Conservation (phyloP, 305 asterid genomes). For the Fraxinus greggii region DNA sequence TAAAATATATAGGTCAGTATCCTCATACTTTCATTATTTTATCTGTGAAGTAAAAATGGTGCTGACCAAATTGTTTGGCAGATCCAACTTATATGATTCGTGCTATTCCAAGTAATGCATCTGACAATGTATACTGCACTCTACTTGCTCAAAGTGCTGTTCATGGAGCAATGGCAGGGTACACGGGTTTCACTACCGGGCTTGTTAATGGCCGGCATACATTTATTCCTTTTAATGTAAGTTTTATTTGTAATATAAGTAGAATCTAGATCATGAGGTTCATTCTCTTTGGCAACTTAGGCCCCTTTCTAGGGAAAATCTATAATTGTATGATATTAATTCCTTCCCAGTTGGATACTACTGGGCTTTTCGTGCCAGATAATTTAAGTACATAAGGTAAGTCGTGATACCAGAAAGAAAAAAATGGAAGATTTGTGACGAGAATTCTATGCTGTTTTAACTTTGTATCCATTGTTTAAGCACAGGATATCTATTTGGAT, state of each 20-base stretch:
- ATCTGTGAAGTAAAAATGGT: background rate
- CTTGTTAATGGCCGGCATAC: constrained; percentile 53
- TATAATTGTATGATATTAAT: background rate
- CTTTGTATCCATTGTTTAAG: background rate
- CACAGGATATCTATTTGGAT: background rate
- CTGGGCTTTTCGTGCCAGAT: background rate
- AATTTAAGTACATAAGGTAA: background rate
- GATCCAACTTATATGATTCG: constrained; percentile 60
- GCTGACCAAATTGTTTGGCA: constrained; percentile 28
- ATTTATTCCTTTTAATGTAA: constrained; percentile 49
- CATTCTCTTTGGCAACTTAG: background rate
- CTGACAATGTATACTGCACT: constrained; percentile 54
- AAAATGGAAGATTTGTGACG: background rate
- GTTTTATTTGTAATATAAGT: constrained; percentile 15
- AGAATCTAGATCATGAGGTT: background rate
- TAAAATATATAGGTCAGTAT: constrained; percentile 47
- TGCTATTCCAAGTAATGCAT: constrained; percentile 57
- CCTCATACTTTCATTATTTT: background rate
- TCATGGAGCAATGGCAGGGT: constrained; percentile 61
- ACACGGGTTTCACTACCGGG: constrained; percentile 46
- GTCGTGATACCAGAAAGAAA: background rate
- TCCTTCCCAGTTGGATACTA: background rate
- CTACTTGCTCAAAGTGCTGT: constrained; percentile 58
- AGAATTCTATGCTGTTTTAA: background rate
- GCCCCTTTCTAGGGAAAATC: background rate